Conservation (phyloP, 2,329 filamentous ascomycete genomes). For the Fulvia fulva region DNA sequence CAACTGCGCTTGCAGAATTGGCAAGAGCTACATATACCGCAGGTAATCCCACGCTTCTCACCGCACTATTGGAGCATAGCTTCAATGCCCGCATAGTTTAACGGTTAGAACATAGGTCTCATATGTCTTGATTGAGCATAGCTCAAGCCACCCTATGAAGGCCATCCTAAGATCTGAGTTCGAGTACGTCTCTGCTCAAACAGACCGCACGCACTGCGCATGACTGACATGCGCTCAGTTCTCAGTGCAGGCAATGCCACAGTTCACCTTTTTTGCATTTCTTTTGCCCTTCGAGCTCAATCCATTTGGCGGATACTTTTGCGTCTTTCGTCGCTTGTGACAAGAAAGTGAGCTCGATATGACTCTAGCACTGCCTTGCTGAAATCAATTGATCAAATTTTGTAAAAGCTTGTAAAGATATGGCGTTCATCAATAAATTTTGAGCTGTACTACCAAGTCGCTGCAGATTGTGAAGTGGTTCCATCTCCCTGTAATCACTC, state of each 20-base stretch:
- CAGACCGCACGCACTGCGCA: not conserved
- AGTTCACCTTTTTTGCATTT: not conserved
- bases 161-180: slow-evolving; percentile 2
- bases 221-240: not conserved
- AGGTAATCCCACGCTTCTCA: not conserved
- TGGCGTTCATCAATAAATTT: no score
- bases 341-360: not conserved
- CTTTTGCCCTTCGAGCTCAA: not conserved
- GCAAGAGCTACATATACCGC: not conserved
- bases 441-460: no score
- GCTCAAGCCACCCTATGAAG: not conserved
- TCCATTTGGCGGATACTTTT: not conserved
- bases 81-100: not conserved
- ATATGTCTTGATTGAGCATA: not conserved
- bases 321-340: not conserved
- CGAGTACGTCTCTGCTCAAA: not conserved
- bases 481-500: no score
- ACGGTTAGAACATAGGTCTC: slow-evolving; percentile 2
- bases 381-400: no score
- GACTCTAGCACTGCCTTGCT: no score
- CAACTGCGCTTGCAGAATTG: not conserved
- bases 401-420: no score
- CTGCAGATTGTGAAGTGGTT: no score
- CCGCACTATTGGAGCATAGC: not conserved
- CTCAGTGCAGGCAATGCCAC: not conserved